Conservation (phyloP, 345 rosid species). For the Aurinia saxatilis region DNA sequence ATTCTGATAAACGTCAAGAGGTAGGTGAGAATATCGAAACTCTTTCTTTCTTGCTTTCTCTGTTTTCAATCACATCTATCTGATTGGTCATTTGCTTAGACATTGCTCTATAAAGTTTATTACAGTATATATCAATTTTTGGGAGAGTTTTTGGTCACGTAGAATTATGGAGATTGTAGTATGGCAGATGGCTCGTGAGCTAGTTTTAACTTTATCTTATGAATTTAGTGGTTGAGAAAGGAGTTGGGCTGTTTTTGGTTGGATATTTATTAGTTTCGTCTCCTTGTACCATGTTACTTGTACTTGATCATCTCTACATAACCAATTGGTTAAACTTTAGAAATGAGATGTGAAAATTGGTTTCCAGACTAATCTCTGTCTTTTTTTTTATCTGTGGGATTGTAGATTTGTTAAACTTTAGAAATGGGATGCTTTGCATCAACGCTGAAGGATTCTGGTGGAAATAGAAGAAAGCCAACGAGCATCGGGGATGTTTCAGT, state of each 20-base stretch:
- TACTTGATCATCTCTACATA: constrained; percentile 8
- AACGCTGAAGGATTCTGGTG: constrained; percentile 70
- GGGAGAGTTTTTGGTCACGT: constrained; percentile 32
- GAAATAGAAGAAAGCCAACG: constrained; percentile 73
- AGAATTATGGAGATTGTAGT: constrained; percentile 16
- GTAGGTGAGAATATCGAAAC: constrained; percentile 31
- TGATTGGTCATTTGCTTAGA: constrained; percentile 2
- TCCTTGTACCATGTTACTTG: constrained; percentile 18
- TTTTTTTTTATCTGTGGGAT: constrained; percentile 3
- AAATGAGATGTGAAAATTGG: not conserved
- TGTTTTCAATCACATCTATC: constrained; percentile 15
- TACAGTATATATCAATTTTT: constrained; percentile 15
- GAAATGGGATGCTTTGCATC: constrained; percentile 96
- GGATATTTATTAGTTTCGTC: constrained; percentile 34
- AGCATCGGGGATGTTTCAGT: constrained; percentile 87
- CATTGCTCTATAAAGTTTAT: not conserved
- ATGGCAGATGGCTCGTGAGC: constrained; percentile 54
- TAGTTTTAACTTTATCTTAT: constrained; percentile 28
- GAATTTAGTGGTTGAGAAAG: constrained; percentile 29
- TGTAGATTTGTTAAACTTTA: constrained; percentile 19
- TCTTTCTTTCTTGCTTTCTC: not conserved
- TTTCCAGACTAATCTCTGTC: not conserved
- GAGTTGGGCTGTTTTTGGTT: constrained; percentile 39
- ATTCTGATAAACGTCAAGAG: constrained; percentile 30
- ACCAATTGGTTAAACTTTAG: not conserved